Evolutionary conservation across 176 grass and related monocot species (phyloP), one percentile per base, ranked within the genome.

Genomic region (Triticum dicoccoides): DNA sequence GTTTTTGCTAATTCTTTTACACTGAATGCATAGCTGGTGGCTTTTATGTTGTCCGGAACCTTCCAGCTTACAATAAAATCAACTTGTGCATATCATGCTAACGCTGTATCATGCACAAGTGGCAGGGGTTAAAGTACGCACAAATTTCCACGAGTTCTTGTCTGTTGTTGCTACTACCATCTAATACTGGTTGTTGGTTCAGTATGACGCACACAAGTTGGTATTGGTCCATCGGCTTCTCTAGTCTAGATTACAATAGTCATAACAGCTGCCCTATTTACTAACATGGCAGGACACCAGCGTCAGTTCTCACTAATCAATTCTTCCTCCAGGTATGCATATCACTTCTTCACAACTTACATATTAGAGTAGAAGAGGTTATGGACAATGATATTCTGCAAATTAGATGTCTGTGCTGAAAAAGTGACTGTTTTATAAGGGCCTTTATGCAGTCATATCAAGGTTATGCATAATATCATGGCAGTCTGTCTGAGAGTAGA

Each of bases 131-230:
- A 24, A 87, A 69, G 24, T 80, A 82, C 64, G 2, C 20, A 79
- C 1, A 8, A 78, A 72, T 72, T 88, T 71, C 54, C 69, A 63
- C 6, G 42, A 45, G 34, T 21, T 89, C 49, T 37, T 82, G 30
- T 87, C 74, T 58, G 45, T 68, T 82, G 10, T 75, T 82, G 70
- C 10, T 76, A 58, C n/a, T 66, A 76, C 69, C 15, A 67, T 29
- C 39, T 37, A n/a, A n/a, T 65, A 52, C 71, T n/a, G 49, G 81
- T 72, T 83, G 65, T 83, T 69, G 65, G 66, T 35, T 83, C 30
- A 34, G 37, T 73, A 75, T 85, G 39, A 34, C 75, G 71, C 27
- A 34, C 21, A 51, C 64, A 85, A 41, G 61, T 65, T 78, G 18
- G 58, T 80, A 34, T 74, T 79, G 23, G 59, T 84, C 65, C 11